Conservation (phyloP, 495 filamentous ascomycete species). For the Beverwykella pulmonaria region DNA sequence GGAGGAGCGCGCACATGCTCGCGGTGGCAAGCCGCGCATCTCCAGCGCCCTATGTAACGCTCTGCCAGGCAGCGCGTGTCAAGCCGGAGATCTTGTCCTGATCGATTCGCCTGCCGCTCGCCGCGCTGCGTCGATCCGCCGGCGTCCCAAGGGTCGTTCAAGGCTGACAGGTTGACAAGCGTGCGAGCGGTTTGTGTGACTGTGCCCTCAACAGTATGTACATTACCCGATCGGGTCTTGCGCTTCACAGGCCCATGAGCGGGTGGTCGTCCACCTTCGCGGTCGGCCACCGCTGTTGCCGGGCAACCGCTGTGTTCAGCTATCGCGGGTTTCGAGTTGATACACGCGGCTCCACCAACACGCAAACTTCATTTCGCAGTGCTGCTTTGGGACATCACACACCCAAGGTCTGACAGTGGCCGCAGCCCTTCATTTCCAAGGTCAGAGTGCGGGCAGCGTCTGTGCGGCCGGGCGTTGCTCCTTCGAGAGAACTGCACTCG, state of each 20-base stretch:
- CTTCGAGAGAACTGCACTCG: constrained; percentile 32
- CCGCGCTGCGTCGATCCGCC: constrained; percentile 31
- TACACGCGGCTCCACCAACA: constrained; percentile 35
- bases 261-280: constrained; percentile 23
- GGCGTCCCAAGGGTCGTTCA: constrained; percentile 14
- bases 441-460: constrained; percentile 5
- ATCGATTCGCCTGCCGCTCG: constrained; percentile 36
- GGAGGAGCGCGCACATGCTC: no score
- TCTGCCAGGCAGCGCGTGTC: constrained; percentile 7
- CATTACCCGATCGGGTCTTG: no score
- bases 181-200: no score
- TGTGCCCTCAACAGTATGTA: no score
- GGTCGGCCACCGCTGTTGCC: constrained; percentile 23
- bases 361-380: constrained; percentile 35
- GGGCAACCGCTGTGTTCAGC: constrained; percentile 10
- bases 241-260: no score
- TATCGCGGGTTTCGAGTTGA: constrained; percentile 32
- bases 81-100: constrained; percentile 28
- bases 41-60: no score
- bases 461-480: constrained; percentile 27
- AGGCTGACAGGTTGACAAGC: constrained; percentile 41
- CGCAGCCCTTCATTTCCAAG: constrained; percentile 38
- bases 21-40: background rate
- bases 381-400: constrained; percentile 28
- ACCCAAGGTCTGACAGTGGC: constrained; percentile 29